phyloP scores from a whole-genome alignment of 306 rosid genomes.

The Cucurbita moschata region DNA sequence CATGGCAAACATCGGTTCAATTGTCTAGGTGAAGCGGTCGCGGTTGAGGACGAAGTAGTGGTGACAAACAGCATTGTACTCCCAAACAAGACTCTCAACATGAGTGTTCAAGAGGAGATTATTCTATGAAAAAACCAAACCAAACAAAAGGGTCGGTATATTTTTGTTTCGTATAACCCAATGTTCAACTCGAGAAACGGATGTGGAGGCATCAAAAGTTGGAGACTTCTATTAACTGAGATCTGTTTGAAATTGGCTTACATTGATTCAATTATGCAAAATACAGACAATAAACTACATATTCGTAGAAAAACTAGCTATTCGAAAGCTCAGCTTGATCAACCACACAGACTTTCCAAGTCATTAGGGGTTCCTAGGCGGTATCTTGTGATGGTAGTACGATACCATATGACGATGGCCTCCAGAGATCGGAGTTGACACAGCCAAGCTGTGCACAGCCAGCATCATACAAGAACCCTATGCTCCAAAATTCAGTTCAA shows the following conservation, averaged over 20 bases:
- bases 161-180: constrained; percentile 4
- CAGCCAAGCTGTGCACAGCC: background rate
- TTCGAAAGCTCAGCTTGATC: too few relatives aligned
- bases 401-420: background rate
- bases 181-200: background rate
- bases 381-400: background rate
- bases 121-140: constrained; percentile 27
- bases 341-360: background rate
- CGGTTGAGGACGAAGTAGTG: constrained; percentile 88
- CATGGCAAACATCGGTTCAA: background rate
- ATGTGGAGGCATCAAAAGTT: background rate
- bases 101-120: constrained; percentile 84
- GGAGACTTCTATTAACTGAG: background rate
- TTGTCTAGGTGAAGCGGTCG: constrained; percentile 74
- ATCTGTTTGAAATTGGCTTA: background rate
- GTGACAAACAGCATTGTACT: constrained; percentile 80
- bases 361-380: background rate
- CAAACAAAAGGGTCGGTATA: background rate
- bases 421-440: background rate
- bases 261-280: background rate
- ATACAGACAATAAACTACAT: background rate
- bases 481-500: background rate
- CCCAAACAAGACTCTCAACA: constrained; percentile 79
- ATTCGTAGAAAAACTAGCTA: background rate
- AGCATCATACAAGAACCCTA: background rate